Evolutionary conservation across 73 alveolate genomes (phyloP), one percentile per base, ranked within the genome.

Genomic region (Paramecium sonneborni): DNA sequence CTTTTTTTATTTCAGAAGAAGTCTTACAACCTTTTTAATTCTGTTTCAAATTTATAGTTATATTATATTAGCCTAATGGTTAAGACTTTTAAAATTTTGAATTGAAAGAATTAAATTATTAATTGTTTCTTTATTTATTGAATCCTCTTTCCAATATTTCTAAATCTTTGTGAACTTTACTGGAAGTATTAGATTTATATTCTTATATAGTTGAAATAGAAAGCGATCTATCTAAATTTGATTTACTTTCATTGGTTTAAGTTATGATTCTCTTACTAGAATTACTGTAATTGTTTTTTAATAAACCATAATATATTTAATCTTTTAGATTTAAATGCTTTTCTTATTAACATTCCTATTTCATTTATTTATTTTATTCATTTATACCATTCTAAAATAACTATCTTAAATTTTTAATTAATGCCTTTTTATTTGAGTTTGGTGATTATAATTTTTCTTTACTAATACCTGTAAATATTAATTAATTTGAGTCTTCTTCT

Each of bases 391-490:
- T 57, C n/a, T 38, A 30, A 35, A 79, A 79, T 79, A 79, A 43
- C 28, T 79, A 30, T 43, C 41, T 28, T 21, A 79, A 44, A 44
- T 79, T 38, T 12, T 79, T 11, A 11, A 79, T 18, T 21, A 79
- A 38, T 26, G 55, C 55, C 34, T 39, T 43, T 44, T 79, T 79
- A 46, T 79, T 79, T 39, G 18, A 14, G 9, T 79, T 62, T 6
- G 90, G 72, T n/a, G 68, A 52, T 52, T 18, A 21, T 21, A 52
- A 18, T 39, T 79, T 79, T 18, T 23, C 32, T 24, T 79, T 79
- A 79, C 62, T 79, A 44, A 79, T 43, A 11, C 90, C 90, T 79
- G 90, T 79, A 44, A 79, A 79, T 23, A 79, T 44, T 34, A 24
- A 46, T 37, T 79, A 38, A 30, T 79, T 62, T 1, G 20, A 52